phyloP scores from a whole-genome alignment of 176 grass and related monocot species.

The Coix lacrymajobi region DNA sequence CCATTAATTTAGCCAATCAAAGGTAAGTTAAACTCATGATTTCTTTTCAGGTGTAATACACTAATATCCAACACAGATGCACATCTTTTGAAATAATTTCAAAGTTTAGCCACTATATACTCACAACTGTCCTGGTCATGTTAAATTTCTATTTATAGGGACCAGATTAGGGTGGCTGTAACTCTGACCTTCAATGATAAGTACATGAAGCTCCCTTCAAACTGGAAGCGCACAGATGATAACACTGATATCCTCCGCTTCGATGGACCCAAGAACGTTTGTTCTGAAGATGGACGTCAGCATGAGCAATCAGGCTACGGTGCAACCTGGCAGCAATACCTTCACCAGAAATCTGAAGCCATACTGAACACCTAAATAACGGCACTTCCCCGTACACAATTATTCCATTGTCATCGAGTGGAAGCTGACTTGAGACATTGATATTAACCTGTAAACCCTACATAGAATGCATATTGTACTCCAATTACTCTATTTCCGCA shows the following conservation, averaged over 20 bases:
- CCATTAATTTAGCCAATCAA: slow-evolving; percentile 41
- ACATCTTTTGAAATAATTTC: background rate
- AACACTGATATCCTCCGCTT: slow-evolving; percentile 39
- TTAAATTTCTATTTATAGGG: slow-evolving; percentile 27
- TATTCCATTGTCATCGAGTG: background rate
- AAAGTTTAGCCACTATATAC: background rate
- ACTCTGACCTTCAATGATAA: slow-evolving; percentile 51
- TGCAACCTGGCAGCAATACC: slow-evolving; percentile 48
- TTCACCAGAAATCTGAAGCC: slow-evolving; percentile 41
- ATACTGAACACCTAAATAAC: slow-evolving; percentile 34
- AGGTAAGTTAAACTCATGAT: slow-evolving; percentile 29
- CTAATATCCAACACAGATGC: background rate
- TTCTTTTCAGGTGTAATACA: background rate
- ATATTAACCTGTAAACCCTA: background rate
- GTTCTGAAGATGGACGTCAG: slow-evolving; percentile 33
- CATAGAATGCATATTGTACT: slow-evolving; percentile 10
- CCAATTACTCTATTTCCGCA: background rate
- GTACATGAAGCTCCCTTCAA: slow-evolving; percentile 63
- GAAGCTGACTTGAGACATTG: background rate
- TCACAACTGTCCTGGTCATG: background rate
- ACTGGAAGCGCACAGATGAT: slow-evolving; percentile 48
- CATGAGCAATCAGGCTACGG: slow-evolving; percentile 32
- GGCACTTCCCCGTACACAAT: background rate
- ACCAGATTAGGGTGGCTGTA: slow-evolving; percentile 47
- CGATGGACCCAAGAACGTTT: slow-evolving; percentile 70